phyloP scores from a whole-genome alignment of 164 flowering plant genomes.

The Kalanchoe fedtschenkoi region DNA sequence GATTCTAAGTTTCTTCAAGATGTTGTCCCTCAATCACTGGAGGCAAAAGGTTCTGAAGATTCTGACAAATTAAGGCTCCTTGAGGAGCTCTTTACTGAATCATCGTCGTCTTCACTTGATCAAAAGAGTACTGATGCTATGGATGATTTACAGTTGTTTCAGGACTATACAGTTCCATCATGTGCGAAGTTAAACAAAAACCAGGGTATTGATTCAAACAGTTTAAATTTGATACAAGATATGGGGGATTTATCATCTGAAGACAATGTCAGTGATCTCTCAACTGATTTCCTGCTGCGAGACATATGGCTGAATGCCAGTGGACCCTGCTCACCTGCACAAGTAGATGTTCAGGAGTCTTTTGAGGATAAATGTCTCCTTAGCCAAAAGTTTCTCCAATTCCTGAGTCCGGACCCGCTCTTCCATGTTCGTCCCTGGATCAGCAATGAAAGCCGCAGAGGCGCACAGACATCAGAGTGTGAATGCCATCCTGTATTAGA shows the following conservation, averaged over 20 bases:
- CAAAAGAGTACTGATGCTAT: not conserved
- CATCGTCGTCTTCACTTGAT: constrained; percentile 1
- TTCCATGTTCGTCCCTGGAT: constrained; percentile 16
- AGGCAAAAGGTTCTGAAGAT: not conserved
- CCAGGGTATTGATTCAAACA: not conserved
- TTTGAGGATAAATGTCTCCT: not conserved
- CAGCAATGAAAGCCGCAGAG: not conserved
- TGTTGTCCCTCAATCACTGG: not conserved
- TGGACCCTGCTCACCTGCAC: not conserved
- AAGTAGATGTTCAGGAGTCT: not conserved
- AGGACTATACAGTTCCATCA: not conserved
- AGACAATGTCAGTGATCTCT: not conserved
- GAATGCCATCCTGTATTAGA: constrained; percentile 16
- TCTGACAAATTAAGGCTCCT: constrained; percentile 6
- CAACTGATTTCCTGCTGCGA: not conserved
- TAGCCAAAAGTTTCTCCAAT: constrained; percentile 16
- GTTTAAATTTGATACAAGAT: not conserved
- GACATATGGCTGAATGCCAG: not conserved
- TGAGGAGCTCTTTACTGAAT: constrained; percentile 6
- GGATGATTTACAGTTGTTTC: not conserved
- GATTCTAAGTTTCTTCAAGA: constrained; percentile 11
- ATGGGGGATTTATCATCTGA: not conserved
- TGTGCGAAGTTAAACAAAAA: not conserved
- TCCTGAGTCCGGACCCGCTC: constrained; percentile 21
- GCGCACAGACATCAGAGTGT: not conserved